These are phyloP conservation scores for Neurospora sp. DNA, from an alignment of 495 filamentous ascomycete genomes.

Conservation along the genomic window DNA sequence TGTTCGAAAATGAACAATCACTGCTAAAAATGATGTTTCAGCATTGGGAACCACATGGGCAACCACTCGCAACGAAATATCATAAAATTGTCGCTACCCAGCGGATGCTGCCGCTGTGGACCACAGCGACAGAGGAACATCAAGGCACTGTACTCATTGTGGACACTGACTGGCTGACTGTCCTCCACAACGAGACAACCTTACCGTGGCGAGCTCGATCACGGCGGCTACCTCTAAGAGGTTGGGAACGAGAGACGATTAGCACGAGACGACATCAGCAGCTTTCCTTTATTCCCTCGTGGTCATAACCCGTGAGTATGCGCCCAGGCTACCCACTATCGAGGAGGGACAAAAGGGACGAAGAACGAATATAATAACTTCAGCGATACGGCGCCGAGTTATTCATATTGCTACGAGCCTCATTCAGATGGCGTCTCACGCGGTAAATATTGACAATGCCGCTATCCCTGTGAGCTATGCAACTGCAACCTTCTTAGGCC, in stretches of 20 bases:
- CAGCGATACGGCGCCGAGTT: neutral
- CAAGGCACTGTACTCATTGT: neutral
- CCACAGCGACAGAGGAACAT: neutral
- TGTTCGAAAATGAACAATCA: too few species aligned
- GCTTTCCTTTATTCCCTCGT: neutral
- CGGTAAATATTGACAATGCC: too few species aligned
- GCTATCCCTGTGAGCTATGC: too few species aligned
- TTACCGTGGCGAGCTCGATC: neutral
- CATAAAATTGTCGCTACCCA: neutral
- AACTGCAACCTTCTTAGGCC: too few species aligned
- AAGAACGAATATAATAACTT: neutral
- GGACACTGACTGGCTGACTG: neutral
- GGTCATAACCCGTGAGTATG: neutral
- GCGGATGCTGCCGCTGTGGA: neutral
- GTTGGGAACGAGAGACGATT: neutral
- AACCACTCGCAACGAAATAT: too few species aligned
- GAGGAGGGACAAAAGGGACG: neutral
- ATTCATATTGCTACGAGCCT: neutral
- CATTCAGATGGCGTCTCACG: too few species aligned
- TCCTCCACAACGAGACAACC: neutral
- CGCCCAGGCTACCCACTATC: neutral
- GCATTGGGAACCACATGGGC: neutral
- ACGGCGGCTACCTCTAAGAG: neutral
- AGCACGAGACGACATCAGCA: neutral
- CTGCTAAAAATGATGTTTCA: neutral